Conservation (phyloP, 805 yeast species). For the Metschnikowia lochheadii region DNA sequence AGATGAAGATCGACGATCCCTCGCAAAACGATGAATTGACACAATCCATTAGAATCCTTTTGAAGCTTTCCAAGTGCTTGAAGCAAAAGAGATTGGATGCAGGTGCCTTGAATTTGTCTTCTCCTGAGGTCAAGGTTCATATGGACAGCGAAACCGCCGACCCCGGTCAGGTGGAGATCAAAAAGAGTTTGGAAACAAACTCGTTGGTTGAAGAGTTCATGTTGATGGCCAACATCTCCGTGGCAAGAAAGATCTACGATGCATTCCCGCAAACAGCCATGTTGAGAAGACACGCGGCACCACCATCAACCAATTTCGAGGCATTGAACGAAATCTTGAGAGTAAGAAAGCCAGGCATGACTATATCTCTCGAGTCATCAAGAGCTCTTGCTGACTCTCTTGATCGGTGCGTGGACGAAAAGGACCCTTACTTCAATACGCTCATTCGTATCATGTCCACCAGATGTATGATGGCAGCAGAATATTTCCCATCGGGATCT, state of each 20-base stretch:
- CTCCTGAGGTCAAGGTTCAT: conserved; percentile 96
- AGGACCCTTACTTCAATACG: conserved; percentile 90
- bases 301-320: conserved; percentile 92
- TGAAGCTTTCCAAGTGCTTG: conserved; percentile 74
- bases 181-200: conserved; percentile 82
- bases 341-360: conserved; percentile 64
- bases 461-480: conserved; percentile 99
- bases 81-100: conserved; percentile 85
- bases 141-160: conserved; percentile 97
- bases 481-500: conserved; percentile 89
- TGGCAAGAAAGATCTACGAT: conserved; percentile 87
- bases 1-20: conserved; percentile 78
- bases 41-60: conserved; percentile 77
- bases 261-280: conserved; percentile 97
- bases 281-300: conserved; percentile 97
- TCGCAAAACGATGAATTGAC: conserved; percentile 79
- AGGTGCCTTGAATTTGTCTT: conserved; percentile 94
- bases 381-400: conserved; percentile 90
- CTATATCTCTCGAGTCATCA: conserved; percentile 77
- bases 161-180: conserved; percentile 92
- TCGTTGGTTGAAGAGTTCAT: conserved; percentile 97
- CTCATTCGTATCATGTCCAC: conserved; percentile 94
- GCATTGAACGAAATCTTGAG: conserved; percentile 82
- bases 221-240: conserved; percentile 95
- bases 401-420: conserved; percentile 77